These are phyloP conservation scores for Hericium rajendrae DNA, from an alignment of 768 basidiomycete genomes.

Conservation along the genomic window DNA sequence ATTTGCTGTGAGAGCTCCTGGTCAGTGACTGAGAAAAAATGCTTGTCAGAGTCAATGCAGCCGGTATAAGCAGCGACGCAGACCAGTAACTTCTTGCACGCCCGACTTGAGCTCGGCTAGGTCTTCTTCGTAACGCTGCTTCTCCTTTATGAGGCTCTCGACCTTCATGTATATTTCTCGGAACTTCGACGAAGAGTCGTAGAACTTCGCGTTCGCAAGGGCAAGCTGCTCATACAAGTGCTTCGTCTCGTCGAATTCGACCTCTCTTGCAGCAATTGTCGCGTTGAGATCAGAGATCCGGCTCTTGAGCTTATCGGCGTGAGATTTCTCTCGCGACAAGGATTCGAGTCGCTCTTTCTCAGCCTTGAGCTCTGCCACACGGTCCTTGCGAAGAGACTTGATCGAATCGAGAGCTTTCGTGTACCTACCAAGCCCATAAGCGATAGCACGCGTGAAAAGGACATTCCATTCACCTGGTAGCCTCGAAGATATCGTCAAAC, in stretches of 20 bases:
- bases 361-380: slow-evolving; percentile 81
- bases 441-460: background rate
- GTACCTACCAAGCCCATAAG: slow-evolving; percentile 45
- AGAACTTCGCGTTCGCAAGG: slow-evolving; percentile 65
- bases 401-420: slow-evolving; percentile 95
- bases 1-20: slow-evolving; percentile 55
- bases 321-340: slow-evolving; percentile 72
- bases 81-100: slow-evolving; percentile 59
- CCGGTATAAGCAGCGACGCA: slow-evolving; percentile 10
- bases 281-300: slow-evolving; percentile 54
- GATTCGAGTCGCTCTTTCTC: slow-evolving; percentile 82
- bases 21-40: slow-evolving; percentile 47
- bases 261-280: slow-evolving; percentile 58
- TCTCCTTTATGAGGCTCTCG: slow-evolving; percentile 52
- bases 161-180: slow-evolving; percentile 73
- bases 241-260: slow-evolving; percentile 64
- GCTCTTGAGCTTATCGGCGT: slow-evolving; percentile 72
- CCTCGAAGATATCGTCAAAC: slow-evolving; percentile 99
- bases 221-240: slow-evolving; percentile 54
- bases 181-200: slow-evolving; percentile 77
- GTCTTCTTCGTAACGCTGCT: slow-evolving; percentile 50
- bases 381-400: slow-evolving; percentile 83
- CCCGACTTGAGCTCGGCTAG: slow-evolving; percentile 53
- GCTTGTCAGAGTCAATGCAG: background rate
- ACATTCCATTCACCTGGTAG: slow-evolving; percentile 60